Evolutionary conservation across 495 filamentous ascomycete genomes (phyloP), one percentile per base, ranked within the genome.

Genomic region (Lasiosphaeria miniovina): DNA sequence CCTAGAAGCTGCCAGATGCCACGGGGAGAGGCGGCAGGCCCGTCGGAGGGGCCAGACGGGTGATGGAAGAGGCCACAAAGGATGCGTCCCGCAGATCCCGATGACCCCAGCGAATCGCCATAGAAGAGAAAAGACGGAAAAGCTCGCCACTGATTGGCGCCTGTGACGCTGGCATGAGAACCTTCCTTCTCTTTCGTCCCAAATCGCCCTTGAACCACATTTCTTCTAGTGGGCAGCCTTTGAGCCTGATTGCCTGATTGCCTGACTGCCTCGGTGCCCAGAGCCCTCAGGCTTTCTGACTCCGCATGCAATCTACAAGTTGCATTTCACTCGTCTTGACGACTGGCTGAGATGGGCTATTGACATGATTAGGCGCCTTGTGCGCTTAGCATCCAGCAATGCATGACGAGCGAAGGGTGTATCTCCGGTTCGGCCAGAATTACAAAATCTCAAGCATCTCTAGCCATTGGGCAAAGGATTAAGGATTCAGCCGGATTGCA

Each of bases 361-460:
- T 67, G 63, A 58, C 55, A 55, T 65, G 65, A 68, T 61, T 56
- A 66, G 63, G 65, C 68, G 65, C 63, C 65, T 59, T 68, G 60
- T 68, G 61, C 65, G 61, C 61, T 57, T 46, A 57, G 49, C 24
- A 58, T 51, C 31, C 31, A 48, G 35, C 54, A 36, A 49, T 57
- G 60, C 66, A 68, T 63, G 60, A 63, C 60, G 49, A 35, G 63
- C 59, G 54, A 57, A 45, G 59, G 55, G 55, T 58, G 57, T 64
- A 61, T 65, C 56, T 65, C 58, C 48, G 60, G 60, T 52, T 34
- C 58, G 57, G 36, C 50, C 43, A 60, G 61, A 59, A 50, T 12
- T 14, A 46, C 24, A 36, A 52, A 34, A 12, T 36, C 61, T 17
- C 55, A 55, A 52, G 35, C 24, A 59, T 63, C 61, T 59, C 56